phyloP scores from a whole-genome alignment of 345 rosid genomes.

The Microcos paniculata region DNA sequence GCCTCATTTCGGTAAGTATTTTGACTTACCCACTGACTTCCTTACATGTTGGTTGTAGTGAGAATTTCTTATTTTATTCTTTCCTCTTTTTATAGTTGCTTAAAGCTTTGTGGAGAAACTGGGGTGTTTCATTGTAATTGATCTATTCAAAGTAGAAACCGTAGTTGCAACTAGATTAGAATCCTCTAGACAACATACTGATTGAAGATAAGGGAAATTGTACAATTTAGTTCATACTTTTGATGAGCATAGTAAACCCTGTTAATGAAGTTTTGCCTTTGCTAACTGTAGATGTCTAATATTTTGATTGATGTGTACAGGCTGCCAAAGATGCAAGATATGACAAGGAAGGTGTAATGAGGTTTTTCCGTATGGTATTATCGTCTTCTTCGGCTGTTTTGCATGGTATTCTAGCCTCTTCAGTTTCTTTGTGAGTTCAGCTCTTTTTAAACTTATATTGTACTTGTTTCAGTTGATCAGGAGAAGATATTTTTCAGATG shows the following conservation, averaged over 20 bases:
- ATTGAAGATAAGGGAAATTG: background rate
- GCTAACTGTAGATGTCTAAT: background rate
- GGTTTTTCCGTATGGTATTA: conserved; percentile 69
- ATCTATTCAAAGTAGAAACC: background rate
- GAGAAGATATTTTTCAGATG: conserved; percentile 92
- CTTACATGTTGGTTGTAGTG: background rate
- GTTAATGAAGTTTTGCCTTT: background rate
- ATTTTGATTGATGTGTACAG: conserved; percentile 41
- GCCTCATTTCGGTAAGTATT: conserved; percentile 73
- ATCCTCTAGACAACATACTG: background rate
- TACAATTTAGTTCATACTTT: background rate
- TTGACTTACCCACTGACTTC: conserved; percentile 11
- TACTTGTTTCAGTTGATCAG: conserved; percentile 70
- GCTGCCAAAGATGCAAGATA: conserved; percentile 96
- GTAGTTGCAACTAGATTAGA: background rate
- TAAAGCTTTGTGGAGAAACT: background rate
- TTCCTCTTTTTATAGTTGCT: background rate
- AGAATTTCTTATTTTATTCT: background rate
- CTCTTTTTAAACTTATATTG: background rate
- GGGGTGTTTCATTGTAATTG: background rate
- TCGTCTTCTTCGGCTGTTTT: background rate
- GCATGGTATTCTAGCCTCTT: background rate
- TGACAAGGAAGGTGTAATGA: conserved; percentile 89
- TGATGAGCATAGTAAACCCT: background rate
- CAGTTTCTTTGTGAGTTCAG: background rate